A percentile compares a stretch with the other conserved stretches of the same genome.
Evolutionary conservation across 2,329 filamentous ascomycete species (phyloP).

Genomic region (Fusarium sp.): DNA sequence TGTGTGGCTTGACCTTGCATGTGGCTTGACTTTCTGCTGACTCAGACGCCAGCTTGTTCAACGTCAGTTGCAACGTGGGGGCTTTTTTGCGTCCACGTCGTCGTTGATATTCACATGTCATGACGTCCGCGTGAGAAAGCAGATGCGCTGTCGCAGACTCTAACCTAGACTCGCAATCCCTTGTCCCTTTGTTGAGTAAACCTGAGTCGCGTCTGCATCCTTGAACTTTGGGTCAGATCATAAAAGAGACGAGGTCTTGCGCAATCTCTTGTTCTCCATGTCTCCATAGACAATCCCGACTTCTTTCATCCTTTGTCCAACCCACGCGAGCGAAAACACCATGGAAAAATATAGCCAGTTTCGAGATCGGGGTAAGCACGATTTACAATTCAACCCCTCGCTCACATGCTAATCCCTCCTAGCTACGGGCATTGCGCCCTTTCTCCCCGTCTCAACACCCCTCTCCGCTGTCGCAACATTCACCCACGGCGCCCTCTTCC

Average conservation of each 20-base stretch:
- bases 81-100: conserved; percentile 5
- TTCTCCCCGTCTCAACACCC: conserved; percentile 82
- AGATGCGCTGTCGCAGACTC: conserved; percentile 38
- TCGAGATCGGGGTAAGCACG: conserved; percentile 79
- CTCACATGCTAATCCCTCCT: conserved; percentile 20
- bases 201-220: conserved; percentile 5
- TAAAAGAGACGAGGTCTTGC: conserved; percentile 15
- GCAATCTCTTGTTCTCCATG: conserved; percentile 29
- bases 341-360: conserved; percentile 99
- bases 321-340: conserved; percentile 20
- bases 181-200: conserved; percentile 9
- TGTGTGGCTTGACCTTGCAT: conserved; percentile 9
- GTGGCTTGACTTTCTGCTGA: conserved; percentile 21
- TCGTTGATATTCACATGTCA: conserved; percentile 38
- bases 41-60: conserved; percentile 7
- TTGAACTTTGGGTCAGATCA: neutral
- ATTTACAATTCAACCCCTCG: neutral
- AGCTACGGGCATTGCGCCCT: conserved; percentile 97
- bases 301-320: conserved; percentile 21
- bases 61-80: conserved; percentile 28
- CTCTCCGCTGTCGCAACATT: conserved; percentile 72
- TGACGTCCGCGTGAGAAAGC: conserved; percentile 17
- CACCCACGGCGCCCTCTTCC: conserved; percentile 78
- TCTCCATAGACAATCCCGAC: conserved; percentile 35
- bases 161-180: conserved; percentile 21